phyloP scores from a whole-genome alignment of 176 grass and related monocot species.

The Carex pumila region DNA sequence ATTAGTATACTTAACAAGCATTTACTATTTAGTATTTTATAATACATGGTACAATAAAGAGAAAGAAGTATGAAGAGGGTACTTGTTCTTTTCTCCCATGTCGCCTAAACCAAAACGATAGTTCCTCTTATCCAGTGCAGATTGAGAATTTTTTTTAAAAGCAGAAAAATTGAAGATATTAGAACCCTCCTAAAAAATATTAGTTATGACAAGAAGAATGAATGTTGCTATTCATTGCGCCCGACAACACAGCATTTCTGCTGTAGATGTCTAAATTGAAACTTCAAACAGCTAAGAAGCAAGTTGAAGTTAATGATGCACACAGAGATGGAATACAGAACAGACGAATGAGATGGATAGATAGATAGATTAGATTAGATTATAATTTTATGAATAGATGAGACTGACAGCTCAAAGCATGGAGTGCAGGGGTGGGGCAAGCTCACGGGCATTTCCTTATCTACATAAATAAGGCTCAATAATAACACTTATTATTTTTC shows the following conservation, averaged over 20 bases:
- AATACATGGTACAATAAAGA: neutral
- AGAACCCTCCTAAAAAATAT: neutral
- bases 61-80: no score
- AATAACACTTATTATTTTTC: neutral
- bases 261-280: neutral
- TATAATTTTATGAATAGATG: neutral
- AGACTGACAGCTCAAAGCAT: slow-evolving; percentile 1
- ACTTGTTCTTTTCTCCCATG: no score
- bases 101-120: no score
- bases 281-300: neutral
- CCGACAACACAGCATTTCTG: neutral
- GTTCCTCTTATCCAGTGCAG: no score
- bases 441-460: slow-evolving; percentile 4
- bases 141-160: no score
- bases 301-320: slow-evolving; percentile 8
- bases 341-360: neutral
- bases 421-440: neutral
- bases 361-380: neutral
- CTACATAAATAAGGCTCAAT: slow-evolving; percentile 3
- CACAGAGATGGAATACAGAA: neutral
- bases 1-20: neutral
- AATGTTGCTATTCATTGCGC: neutral
- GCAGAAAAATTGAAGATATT: no score
- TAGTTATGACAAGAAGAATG: neutral
- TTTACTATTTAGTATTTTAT: neutral